Base-by-base conservation (phyloP, 2,329 filamentous ascomycete genomes). In the Metarhizium guizhouense region DNA sequence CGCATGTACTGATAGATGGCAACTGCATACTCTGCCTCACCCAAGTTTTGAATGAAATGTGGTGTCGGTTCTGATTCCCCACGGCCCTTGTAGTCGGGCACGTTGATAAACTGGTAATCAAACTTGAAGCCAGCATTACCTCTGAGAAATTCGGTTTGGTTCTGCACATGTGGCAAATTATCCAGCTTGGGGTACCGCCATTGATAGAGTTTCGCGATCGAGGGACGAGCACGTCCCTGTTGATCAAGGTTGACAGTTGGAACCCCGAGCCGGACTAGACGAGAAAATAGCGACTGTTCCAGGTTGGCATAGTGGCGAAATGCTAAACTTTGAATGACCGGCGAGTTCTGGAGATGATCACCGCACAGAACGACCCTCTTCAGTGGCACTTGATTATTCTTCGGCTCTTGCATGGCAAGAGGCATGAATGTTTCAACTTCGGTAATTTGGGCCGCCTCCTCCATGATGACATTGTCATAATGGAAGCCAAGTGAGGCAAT, bases 1-100 rank as follows among this genome's bases (percentile, higher is more conserved):
- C 94, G 86, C 94, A 99, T 97, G 69, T 97, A 99, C 73, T 96
- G 91, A 73, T 86, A 99, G 34, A 99, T 80, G 3, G 94, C 94
- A 30, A 97, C 94, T 2, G 91, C 88, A 68, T 97, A 99, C 72
- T 99, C 95, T 2, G 94, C 94, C 72, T 99, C 94, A 50, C 94
- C 94, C 48, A 97, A 74, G 65, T 99, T 99, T 70, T 97, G 93
- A 54, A 97, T 87, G 70, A 96, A 99, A 71, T 97, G 93, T 25
- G 93, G 90, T 29, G 87, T 88, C 1, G 94, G 94, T 68, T 96
- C 91, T 52, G 83, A 82, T 73, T 99, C 94, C 52, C 94, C 94
- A 56, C 79, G 80, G 40, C 89, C 91, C 71, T 95, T 95, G 75
- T 96, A 99, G 67, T 96, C 88, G 2, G 87, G 85, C 2, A 99